Evolutionary conservation across 805 yeast species (phyloP), one percentile per base, ranked within the genome.

Genomic region (Vanderwaltozyma tropicalis): DNA sequence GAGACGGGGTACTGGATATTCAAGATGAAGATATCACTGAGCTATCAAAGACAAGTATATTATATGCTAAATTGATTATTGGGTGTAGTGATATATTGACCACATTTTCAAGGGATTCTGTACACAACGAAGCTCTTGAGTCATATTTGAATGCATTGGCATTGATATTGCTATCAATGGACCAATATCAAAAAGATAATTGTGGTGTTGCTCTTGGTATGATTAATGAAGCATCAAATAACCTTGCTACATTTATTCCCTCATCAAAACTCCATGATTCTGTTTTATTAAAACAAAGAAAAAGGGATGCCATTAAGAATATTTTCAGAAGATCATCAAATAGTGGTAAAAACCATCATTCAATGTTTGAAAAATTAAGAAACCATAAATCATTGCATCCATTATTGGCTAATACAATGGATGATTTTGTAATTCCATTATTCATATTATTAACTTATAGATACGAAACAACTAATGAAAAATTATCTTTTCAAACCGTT

Each of bases 121-220:
- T 46, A 3, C 41, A 46, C 18, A 47, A 42, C 31, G 37, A 41
- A 12, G 36, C 40, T 3, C 28, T 48, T 17, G n/a, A 35, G 2
- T 20, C 41, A 11, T 58, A 50, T 35, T 39, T 58, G 14, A 47
- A 53, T 10, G 44, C 53, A 15, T 37, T 55, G 28, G 35, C 48
- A 3, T 51, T 48, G 28, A 36, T 53, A 18, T 32, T 58, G 31
- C 18, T 57, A 13, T 58, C 63, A 2, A 41, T 58, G 28, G 57
- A 58, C 30, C 49, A 50, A 36, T 58, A 47, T 37, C 42, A 47
- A 20, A 39, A 39, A 13, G 52, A 53, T 27, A 47, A 53, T 27
- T 39, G 44, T 17, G 61, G 61, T 5, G 31, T 40, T n/a, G 51
- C 63, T 2, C 40, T 53, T 14, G 62, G 60, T 1, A 49, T 58